Evolutionary conservation across 306 rosid genomes (phyloP).

Genomic region (Erythrophleum fordii): DNA sequence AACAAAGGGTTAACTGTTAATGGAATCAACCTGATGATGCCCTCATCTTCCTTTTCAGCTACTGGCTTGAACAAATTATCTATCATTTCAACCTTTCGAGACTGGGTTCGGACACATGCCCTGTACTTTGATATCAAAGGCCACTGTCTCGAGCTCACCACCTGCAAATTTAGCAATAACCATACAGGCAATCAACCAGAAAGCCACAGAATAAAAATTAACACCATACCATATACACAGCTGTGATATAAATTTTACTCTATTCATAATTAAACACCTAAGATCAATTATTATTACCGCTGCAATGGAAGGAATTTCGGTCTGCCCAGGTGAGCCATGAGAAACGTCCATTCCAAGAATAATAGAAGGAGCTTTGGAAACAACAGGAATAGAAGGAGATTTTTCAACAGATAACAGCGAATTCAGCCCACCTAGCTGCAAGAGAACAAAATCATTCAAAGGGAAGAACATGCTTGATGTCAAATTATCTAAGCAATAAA

Average conservation of each 20-base stretch:
- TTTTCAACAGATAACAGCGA: slow-evolving; percentile 73
- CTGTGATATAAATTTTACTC: background rate
- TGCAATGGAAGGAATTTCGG: slow-evolving; percentile 90
- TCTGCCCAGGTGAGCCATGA: slow-evolving; percentile 97
- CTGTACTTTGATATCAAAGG: slow-evolving; percentile 89
- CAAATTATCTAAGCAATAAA: background rate
- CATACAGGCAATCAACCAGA: background rate
- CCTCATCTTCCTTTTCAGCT: slow-evolving; percentile 81
- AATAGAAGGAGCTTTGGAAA: slow-evolving; percentile 84
- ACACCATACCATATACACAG: background rate
- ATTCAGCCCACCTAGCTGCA: slow-evolving; percentile 93
- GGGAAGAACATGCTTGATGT: background rate
- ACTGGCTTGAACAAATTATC: slow-evolving; percentile 76
- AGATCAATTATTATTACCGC: slow-evolving; percentile 56
- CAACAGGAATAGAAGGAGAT: slow-evolving; percentile 70
- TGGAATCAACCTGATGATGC: slow-evolving; percentile 71
- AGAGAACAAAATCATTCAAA: background rate
- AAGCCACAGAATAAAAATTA: background rate
- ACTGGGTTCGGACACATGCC: slow-evolving; percentile 91
- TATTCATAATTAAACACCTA: background rate
- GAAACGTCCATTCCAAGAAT: slow-evolving; percentile 99
- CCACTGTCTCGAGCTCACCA: slow-evolving; percentile 92
- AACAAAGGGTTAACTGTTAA: background rate
- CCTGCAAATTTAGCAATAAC: slow-evolving; percentile 51
- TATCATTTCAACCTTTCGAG: slow-evolving; percentile 91